Evolutionary conservation across 352 stramenopile genomes (phyloP).

Genomic region (Phytophthora capsici): DNA sequence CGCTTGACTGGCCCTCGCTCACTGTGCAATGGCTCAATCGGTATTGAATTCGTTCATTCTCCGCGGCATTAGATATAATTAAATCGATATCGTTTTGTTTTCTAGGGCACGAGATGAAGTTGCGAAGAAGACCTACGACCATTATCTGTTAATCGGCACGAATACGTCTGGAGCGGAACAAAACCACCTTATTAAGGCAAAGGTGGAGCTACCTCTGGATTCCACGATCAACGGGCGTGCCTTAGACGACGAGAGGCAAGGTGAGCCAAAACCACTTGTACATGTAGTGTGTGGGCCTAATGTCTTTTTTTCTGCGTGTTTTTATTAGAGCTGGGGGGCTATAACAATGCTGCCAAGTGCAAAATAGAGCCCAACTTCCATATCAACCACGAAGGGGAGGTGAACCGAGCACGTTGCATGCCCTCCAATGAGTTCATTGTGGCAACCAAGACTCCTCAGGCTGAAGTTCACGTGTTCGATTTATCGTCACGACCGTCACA

Average conservation of each 20-base stretch:
- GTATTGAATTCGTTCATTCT: no score
- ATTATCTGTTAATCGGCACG: constrained; percentile 97
- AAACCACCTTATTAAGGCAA: constrained; percentile 90
- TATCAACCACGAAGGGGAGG: constrained; percentile 98
- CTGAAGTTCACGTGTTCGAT: constrained; percentile 98
- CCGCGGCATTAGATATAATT: no score
- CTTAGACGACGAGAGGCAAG: constrained; percentile 95
- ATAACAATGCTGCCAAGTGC: constrained; percentile 69
- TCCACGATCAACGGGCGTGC: constrained; percentile 92
- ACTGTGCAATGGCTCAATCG: constrained; percentile 96
- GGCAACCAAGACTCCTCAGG: constrained; percentile 95
- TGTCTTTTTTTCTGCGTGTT: not conserved
- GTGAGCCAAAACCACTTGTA: not conserved
- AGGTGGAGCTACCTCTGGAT: constrained; percentile 94
- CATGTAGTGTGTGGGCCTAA: no score
- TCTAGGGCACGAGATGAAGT: no score
- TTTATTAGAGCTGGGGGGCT: constrained; percentile 65
- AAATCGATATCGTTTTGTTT: no score
- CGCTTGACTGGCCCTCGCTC: constrained; percentile 98
- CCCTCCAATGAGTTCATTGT: constrained; percentile 98
- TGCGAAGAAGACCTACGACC: constrained; percentile 71
- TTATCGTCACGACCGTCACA: constrained; percentile 92
- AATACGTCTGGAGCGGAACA: constrained; percentile 95
- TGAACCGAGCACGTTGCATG: constrained; percentile 98
- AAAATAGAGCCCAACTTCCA: constrained; percentile 97